Evolutionary conservation across 169 alveolate genomes (phyloP).

Genomic region (Cryptosporidium parvum): DNA sequence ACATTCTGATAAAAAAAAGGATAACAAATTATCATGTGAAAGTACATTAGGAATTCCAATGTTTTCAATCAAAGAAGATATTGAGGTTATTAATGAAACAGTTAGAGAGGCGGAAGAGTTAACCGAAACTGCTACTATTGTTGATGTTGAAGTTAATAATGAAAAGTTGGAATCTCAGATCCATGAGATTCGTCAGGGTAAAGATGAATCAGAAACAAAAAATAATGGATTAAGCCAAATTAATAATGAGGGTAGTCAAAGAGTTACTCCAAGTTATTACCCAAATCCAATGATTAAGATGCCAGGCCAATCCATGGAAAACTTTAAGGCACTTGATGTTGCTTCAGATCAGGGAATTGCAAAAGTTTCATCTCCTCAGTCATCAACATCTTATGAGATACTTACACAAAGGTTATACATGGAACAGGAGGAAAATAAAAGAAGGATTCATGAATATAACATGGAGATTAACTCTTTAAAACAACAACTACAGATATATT

Average conservation of each 20-base stretch:
- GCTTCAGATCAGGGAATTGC: background rate
- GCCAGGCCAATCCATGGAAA: background rate
- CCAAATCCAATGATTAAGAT: conserved; percentile 46
- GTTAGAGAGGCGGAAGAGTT: conserved; percentile 56
- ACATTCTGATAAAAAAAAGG: background rate
- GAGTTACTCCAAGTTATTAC: conserved; percentile 23
- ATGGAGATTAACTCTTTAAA: conserved; percentile 68
- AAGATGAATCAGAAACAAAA: too few relatives aligned
- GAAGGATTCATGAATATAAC: conserved; percentile 39
- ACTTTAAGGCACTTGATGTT: background rate
- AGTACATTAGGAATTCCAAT: conserved; percentile 58
- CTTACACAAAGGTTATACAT: conserved; percentile 47
- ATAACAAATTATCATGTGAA: background rate
- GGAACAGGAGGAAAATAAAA: conserved; percentile 71
- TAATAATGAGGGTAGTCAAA: background rate
- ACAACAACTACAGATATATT: conserved; percentile 61
- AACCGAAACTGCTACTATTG: conserved; percentile 62
- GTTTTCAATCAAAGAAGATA: conserved; percentile 67
- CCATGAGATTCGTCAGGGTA: background rate
- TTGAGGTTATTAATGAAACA: conserved; percentile 13
- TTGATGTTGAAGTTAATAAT: conserved; percentile 21
- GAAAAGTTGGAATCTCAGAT: background rate
- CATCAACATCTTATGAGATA: conserved; percentile 49
- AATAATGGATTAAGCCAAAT: background rate
- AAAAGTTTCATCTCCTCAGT: conserved; percentile 12